Conservation (phyloP, 257 asterid species). For the Primulina huaijiensis region DNA sequence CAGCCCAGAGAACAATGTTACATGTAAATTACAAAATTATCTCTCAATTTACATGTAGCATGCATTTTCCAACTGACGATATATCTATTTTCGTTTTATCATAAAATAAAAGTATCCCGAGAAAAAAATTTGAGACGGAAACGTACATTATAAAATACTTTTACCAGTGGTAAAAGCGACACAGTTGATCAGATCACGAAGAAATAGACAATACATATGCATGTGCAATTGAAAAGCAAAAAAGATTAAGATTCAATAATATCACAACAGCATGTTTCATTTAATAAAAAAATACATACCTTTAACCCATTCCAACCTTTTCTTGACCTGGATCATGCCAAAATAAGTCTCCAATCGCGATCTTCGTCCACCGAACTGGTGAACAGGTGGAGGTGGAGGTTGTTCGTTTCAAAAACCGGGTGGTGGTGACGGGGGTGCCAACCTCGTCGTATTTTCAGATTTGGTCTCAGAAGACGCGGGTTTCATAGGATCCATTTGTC, state of each 20-base stretch:
- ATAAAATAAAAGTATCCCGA: no score
- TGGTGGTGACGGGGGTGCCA: slow-evolving; percentile 25
- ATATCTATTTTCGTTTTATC: no score
- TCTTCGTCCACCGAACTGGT: slow-evolving; percentile 46
- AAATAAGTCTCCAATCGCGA: background rate
- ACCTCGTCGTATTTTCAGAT: slow-evolving; percentile 28
- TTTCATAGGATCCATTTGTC: slow-evolving; percentile 28
- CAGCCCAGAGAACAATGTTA: no score
- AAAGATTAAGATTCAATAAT: slow-evolving; percentile 14
- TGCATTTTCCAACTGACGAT: no score
- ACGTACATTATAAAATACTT: no score
- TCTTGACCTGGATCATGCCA: slow-evolving; percentile 23
- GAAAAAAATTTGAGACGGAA: no score
- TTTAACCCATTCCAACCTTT: slow-evolving; percentile 20
- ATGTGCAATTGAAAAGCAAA: background rate
- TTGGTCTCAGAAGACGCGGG: slow-evolving; percentile 27
- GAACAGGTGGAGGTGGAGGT: slow-evolving; percentile 18
- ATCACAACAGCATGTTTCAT: slow-evolving; percentile 24
- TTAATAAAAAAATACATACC: background rate
- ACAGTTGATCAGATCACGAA: background rate
- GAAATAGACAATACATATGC: background rate
- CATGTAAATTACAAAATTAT: no score
- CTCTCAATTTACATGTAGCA: no score
- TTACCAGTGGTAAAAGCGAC: no score
- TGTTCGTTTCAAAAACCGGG: slow-evolving; percentile 20